Base-by-base conservation (phyloP, 2,329 filamentous ascomycete genomes). In the Fusarium chaquense region DNA sequence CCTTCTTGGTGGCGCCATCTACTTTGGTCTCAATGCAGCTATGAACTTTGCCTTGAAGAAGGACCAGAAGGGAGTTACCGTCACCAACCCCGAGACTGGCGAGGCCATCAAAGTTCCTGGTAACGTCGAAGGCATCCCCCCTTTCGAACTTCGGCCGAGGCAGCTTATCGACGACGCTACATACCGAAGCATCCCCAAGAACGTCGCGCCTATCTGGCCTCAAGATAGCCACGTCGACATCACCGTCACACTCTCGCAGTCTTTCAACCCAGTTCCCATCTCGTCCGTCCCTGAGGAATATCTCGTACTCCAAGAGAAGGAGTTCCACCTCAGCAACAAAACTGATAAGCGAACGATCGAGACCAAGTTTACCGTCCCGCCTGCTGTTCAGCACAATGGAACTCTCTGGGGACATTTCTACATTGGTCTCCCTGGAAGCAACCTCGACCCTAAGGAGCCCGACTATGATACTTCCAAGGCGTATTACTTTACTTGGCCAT, bases 361-460 rank as follows among this genome's bases (percentile, higher is more conserved):
- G 72, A 92, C 92, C 9, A 90, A 85, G 38, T 93, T 99, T 77
- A 81, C 85, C 5, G 89, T 98, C 6, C 95, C 96, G 4, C 84
- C 85, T 66, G 85, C 88, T 43, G 94, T 97, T 1, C 94, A 98
- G 83, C 87, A 94, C 72, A 98, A 98, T 78, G 94, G 93, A 35
- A 98, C 95, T 2, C 86, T 99, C 12, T 98, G 93, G 90, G 95
- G 93, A 4, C 96, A 99, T 79, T 97, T 98, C 80, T 97, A 94
- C 75, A 84, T 98, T 65, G 93, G 89, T 13, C 87, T 97, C 70
- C 83, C 89, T 12, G 95, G 94, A 55, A 87, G 88, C 62, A 85
- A 87, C 58, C 83, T 97, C 33, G 95, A 98, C 75, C 95, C 95
- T 4, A 86, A 86, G 12, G 86, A 88, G 58, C 83, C 89, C 1